Evolutionary conservation across 176 grass and related monocot species (phyloP), one percentile per base, ranked within the genome.

Genomic region (Eragrostis nindensis): DNA sequence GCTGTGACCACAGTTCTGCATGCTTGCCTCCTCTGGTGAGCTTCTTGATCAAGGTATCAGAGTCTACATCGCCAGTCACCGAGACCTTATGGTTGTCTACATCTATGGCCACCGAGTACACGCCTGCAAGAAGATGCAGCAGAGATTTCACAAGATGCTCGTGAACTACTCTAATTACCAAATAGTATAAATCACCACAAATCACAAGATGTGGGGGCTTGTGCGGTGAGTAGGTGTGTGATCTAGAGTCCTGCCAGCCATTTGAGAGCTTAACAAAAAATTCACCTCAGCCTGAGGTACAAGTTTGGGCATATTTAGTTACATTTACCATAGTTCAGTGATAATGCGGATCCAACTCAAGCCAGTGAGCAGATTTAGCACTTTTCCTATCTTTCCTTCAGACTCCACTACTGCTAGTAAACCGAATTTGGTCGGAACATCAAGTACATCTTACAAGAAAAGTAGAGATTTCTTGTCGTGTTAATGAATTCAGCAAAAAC

Each of bases 41-140:
- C 73, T 99, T 99, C 87, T 76, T 80, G 77, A 99, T 88, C 47
- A 99, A 87, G 6, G 82, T 88, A 62, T 91, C 87, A 7, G 93
- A 80, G 78, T 85, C 87, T 49, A 99, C 88, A 9, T 67, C 89
- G 64, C 90, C 93, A 41, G 90, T 89, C 54, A 96, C 97, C 16
- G 93, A 86, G 38, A 99, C 97, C 88, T 90, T 96, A 60, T 99
- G 89, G 67, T 91, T 84, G 82, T 99, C 97, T 10, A 85, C 86
- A 92, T 99, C 97, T 52, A 99, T 88, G 67, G 47, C 76, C 44
- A 99, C 93, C 21, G 82, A 90, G 80, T 91, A 99, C 26, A 99
- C 97, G 18, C 97, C 97, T 99, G 82, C 71, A 70, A 50, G n/a
- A 69, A 76, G 66, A 82, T 49, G 41, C 73, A 70, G 17, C 55